Evolutionary conservation across 176 grass and related monocot species (phyloP), one percentile per base, ranked within the genome.

Genomic region (Puya raimondii): DNA sequence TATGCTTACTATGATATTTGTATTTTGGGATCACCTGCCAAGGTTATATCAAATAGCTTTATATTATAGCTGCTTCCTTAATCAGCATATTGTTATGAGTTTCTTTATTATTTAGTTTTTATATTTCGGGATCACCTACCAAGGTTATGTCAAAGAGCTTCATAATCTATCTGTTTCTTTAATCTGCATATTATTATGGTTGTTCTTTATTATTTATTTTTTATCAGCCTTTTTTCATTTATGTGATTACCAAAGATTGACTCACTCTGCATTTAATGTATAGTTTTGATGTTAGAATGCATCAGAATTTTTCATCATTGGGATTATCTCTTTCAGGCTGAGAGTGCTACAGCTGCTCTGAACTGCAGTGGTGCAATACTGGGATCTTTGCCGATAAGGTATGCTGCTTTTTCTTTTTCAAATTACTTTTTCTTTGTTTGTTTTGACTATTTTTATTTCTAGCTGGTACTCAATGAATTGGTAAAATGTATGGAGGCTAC

Each of bases 301-400:
- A 65, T 42, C 29, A 53, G 51, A 70, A 11, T 21, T 81, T 1
- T 70, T 72, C 8, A 69, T 22, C 16, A n/a, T 22, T 61, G 14
- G 27, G 16, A 12, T 51, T 72, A 53, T 23, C 21, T 85, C 49
- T 12, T 82, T 76, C 86, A 99, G 95, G 95, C 95, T 73, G 95
- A 99, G 69, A 94, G 90, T 79, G 95, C 95, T n/a, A 99, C 95
- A 70, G 87, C 87, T 70, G 95, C 95, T 61, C 90, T 99, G 6
- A 91, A 99, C 63, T 99, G 90, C 77, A 94, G 95, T 69, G 95
- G 95, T 75, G 90, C 87, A 29, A 87, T 94, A 72, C 80, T 99
- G 66, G 95, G 95, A 75, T 84, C 95, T 63, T 88, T 91, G 66
- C 90, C 95, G 65, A 93, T 99, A 79, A 94, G 95, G 95, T 99